Evolutionary conservation across 139 green algal species (phyloP), one percentile per base, ranked within the genome.

Genomic region (Cymbomonas tetramitiformis): DNA sequence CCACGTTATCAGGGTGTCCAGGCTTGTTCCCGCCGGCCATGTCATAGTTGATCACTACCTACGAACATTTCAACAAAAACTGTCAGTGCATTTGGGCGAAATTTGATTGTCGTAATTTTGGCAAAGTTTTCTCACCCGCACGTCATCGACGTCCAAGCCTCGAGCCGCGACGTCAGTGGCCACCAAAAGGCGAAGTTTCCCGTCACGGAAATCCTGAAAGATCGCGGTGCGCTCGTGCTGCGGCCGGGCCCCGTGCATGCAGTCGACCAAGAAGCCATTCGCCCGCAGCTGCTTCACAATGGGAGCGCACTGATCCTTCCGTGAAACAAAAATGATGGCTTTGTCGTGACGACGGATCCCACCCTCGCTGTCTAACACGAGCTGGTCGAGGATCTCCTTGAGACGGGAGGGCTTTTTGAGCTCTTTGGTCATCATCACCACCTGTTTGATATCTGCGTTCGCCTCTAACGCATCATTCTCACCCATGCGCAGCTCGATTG

Each of bases 31-130:
- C 76, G 26, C 41, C 28, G 18, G 88, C 87, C 64, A 90, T 90
- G 59, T 94, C 86, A 48, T 93, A 94, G 70, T 90, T 90, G 29
- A n/a, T n/a, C n/a, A n/a, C n/a, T n/a, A n/a, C n/a, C n/a, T n/a
- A n/a, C n/a, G n/a, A n/a, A n/a, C n/a, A n/a, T n/a, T n/a, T n/a
- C n/a, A n/a, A n/a, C n/a, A n/a, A n/a, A 94, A 76, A 0, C 93
- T 75, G 51, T 88, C 64, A 94, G 73, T 4, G 41, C 48, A 6
- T 15, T 15, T 19, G 36, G 36, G 36, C 15, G 18, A 18, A 18
- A 18, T 15, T 15, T 19, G 36, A 44, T 15, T 19, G 36, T 19
- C 15, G 15, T 15, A 44, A 44, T 44, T 18, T 15, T 18, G 36
- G 18, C 15, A 44, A 44, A n/a, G n/a, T n/a, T n/a, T n/a, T n/a